phyloP scores from a whole-genome alignment of 2,329 filamentous ascomycete species.

The Ophiostoma triangulosporum region DNA sequence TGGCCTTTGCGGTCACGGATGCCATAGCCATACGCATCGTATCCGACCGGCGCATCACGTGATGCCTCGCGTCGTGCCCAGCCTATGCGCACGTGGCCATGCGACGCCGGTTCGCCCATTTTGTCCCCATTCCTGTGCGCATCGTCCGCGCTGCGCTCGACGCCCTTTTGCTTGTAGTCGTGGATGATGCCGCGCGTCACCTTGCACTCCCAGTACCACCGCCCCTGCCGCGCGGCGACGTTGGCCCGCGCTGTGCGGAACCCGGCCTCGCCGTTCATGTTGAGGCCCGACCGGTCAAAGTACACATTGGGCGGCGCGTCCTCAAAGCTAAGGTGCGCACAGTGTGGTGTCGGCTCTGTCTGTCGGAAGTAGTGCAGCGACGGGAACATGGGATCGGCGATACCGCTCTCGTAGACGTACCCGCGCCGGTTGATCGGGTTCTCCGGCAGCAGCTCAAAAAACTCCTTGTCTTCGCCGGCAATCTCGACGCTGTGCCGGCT shows the following conservation, averaged over 20 bases:
- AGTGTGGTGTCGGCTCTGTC: conserved; percentile 73
- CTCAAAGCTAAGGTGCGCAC: conserved; percentile 79
- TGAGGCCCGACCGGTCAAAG: conserved; percentile 60
- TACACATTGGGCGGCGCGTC: conserved; percentile 78
- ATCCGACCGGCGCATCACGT: conserved; percentile 71
- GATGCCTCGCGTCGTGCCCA: conserved; percentile 73
- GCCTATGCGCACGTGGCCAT: conserved; percentile 66
- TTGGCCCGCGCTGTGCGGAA: conserved; percentile 88
- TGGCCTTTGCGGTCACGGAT: conserved; percentile 82
- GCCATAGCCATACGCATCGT: conserved; percentile 87
- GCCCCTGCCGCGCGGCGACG: conserved; percentile 75
- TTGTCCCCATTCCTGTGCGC: background rate
- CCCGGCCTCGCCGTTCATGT: conserved; percentile 82
- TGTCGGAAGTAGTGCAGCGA: conserved; percentile 81
- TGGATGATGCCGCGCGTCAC: conserved; percentile 54
- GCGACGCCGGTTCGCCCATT: conserved; percentile 30
- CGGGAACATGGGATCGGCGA: conserved; percentile 76
- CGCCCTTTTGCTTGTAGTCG: conserved; percentile 34
- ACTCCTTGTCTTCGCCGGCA: conserved; percentile 37
- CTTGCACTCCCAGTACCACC: conserved; percentile 90
- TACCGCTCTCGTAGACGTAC: conserved; percentile 82
- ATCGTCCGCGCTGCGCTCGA: no score
- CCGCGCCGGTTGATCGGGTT: conserved; percentile 51
- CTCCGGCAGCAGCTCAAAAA: conserved; percentile 49
- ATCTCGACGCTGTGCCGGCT: conserved; percentile 38